Base-by-base conservation (phyloP, 2,329 filamentous ascomycete genomes). In the Neopestalotiopsis sp. region DNA sequence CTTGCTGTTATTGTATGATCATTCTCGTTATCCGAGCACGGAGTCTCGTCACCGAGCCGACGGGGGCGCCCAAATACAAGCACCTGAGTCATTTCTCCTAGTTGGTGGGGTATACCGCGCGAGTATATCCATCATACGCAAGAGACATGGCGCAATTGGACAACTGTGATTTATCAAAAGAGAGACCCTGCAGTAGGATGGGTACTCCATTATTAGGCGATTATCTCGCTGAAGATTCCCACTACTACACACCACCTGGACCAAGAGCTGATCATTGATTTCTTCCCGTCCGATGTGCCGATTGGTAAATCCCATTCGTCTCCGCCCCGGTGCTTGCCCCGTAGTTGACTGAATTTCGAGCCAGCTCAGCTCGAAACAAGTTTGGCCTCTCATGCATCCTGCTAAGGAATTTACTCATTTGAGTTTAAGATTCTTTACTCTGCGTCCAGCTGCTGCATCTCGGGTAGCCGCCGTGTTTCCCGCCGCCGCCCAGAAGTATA, bases 111-210 rank as follows among this genome's bases (percentile, higher is more conserved):
- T 61, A 32, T 32, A 59, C 10, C 30, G n/a, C 20, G n/a, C 38
- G 59, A 61, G 32, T 61, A 61, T 61, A 61, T 61, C 32, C 59
- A 61, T 30, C 59, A 42, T 20, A 34, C 32, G 59, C 34, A 30
- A 30, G 32, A 30, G 59, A 59, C 24, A 61, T 61, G 59, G 34
- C 34, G 59, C 59, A 30, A 61, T 61, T 40, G n/a, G 45, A 52
- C 45, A 52, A 17, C 24, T 28, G 24, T 20, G n/a, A 52, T 38
- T 38, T 38, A 52, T 52, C 17, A 7, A 20, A 40, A 61, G 59
- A 20, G 34, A 42, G 59, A 14, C 9, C 59, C 28, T 61, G 59
- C 57, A 59, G 57, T 5, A 10, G 24, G 57, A 59, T 52, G 17
- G 45, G 45, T 52, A 52, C 17, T 17, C n/a, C 34, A 38, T 49